phyloP scores from a whole-genome alignment of 495 filamentous ascomycete species.

The Elaphomyces granulatus region DNA sequence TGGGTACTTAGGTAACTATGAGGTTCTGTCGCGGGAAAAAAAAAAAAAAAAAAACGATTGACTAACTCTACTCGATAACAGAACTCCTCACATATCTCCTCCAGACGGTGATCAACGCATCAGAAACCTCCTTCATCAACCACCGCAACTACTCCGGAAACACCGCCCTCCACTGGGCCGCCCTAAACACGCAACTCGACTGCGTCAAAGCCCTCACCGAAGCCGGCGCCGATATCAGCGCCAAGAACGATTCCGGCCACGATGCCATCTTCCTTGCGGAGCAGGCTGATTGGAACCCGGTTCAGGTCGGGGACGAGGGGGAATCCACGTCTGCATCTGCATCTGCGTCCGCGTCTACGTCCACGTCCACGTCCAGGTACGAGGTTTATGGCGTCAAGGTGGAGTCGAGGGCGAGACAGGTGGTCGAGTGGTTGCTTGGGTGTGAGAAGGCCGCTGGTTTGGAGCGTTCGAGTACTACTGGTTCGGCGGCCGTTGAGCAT shows the following conservation, averaged over 20 bases:
- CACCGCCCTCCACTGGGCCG: conserved; percentile 84
- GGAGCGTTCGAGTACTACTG: conserved; percentile 12
- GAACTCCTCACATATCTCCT: conserved; percentile 38
- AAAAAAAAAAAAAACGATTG: not conserved
- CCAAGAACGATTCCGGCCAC: conserved; percentile 69
- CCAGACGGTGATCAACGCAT: conserved; percentile 19
- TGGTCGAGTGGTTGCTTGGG: conserved; percentile 34
- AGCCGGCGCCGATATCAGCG: conserved; percentile 56
- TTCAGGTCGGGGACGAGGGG: conserved; percentile 18
- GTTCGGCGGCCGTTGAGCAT: conserved; percentile 38
- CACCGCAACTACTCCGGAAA: conserved; percentile 65
- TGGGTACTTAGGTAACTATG: conserved; percentile 66
- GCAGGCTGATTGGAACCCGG: conserved; percentile 23
- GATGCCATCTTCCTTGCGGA: conserved; percentile 79
- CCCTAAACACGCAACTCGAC: conserved; percentile 70
- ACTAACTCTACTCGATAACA: conserved; percentile 18
- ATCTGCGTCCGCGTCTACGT: not conserved
- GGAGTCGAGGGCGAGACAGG: conserved; percentile 12
- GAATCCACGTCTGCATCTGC: conserved; percentile 12
- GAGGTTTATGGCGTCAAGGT: conserved; percentile 8
- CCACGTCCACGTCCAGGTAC: too few species aligned
- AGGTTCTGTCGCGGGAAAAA: conserved; percentile 3
- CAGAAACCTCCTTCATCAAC: conserved; percentile 38
- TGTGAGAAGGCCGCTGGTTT: conserved; percentile 26
- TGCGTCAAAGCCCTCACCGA: conserved; percentile 62